Conservation (phyloP, 2,329 filamentous ascomycete species). For the Keithomyces neogunnii region DNA sequence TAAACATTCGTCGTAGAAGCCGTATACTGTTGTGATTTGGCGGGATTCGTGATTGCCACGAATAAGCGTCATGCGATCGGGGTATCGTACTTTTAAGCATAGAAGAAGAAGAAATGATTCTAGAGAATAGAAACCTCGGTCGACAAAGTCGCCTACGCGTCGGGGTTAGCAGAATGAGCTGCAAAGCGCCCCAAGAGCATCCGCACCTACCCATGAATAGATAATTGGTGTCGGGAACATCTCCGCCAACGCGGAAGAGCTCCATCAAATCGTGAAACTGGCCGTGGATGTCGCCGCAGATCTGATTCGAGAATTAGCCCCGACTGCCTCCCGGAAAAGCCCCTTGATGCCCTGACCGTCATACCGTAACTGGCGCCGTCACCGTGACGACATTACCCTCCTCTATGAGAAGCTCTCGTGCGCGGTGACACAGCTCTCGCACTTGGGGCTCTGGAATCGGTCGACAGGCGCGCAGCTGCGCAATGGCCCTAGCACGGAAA, state of each 20-base stretch:
- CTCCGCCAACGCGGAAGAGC: slow-evolving; percentile 85
- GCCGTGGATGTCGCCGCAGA: slow-evolving; percentile 95
- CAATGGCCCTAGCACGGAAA: slow-evolving; percentile 62
- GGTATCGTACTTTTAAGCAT: slow-evolving; percentile 94
- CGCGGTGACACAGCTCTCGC: slow-evolving; percentile 94
- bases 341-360: slow-evolving; percentile 12
- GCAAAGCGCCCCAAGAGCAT: background rate
- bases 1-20: slow-evolving; percentile 96
- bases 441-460: slow-evolving; percentile 95
- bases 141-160: slow-evolving; percentile 77
- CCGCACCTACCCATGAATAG: slow-evolving; percentile 73
- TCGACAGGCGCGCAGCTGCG: slow-evolving; percentile 88
- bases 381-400: slow-evolving; percentile 97
- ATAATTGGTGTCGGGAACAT: slow-evolving; percentile 93
- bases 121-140: slow-evolving; percentile 95
- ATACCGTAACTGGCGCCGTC: slow-evolving; percentile 84
- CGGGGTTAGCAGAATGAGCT: background rate
- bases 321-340: background rate
- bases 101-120: slow-evolving; percentile 94
- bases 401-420: slow-evolving; percentile 89
- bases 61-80: slow-evolving; percentile 93
- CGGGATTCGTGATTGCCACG: slow-evolving; percentile 92
- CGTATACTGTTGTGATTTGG: slow-evolving; percentile 95
- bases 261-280: slow-evolving; percentile 98
- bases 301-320: slow-evolving; percentile 34